Evolutionary conservation across 352 stramenopile species (phyloP).

Genomic region (Phytophthora pisi): DNA sequence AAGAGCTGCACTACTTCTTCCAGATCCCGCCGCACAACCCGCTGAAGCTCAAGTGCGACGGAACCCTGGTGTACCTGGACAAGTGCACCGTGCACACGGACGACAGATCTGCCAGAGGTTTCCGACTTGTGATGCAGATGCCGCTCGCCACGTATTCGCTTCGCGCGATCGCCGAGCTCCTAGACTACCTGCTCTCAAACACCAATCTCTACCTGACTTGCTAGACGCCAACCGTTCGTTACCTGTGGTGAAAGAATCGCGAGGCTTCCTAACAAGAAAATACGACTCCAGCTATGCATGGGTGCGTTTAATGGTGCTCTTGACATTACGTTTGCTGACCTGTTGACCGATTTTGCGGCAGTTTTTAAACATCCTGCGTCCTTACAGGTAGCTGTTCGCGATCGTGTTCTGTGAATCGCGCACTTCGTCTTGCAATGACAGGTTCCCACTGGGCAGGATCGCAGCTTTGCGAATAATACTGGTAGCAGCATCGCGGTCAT

Average conservation of each 20-base stretch:
- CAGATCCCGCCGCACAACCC: conserved; percentile 40
- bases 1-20: conserved; percentile 42
- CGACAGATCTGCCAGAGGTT: conserved; percentile 21
- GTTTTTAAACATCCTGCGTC: background rate
- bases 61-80: conserved; percentile 23
- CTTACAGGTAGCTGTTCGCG: conserved; percentile 42
- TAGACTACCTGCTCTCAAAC: conserved; percentile 32
- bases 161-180: conserved; percentile 31
- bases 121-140: conserved; percentile 33
- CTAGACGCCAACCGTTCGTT: conserved; percentile 21
- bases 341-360: background rate
- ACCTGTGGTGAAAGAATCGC: conserved; percentile 5
- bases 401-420: conserved; percentile 43
- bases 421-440: conserved; percentile 36
- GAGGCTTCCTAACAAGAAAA: background rate
- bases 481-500: conserved; percentile 38
- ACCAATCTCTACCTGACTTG: conserved; percentile 14
- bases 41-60: conserved; percentile 30
- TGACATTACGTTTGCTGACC: background rate
- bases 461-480: conserved; percentile 43
- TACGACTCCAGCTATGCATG: background rate
- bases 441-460: conserved; percentile 43
- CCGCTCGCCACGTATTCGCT: conserved; percentile 23
- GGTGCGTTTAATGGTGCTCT: background rate
- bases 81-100: conserved; percentile 26